phyloP scores from a whole-genome alignment of 1,284 basidiomycete species.

The Marasmius fiardii region DNA sequence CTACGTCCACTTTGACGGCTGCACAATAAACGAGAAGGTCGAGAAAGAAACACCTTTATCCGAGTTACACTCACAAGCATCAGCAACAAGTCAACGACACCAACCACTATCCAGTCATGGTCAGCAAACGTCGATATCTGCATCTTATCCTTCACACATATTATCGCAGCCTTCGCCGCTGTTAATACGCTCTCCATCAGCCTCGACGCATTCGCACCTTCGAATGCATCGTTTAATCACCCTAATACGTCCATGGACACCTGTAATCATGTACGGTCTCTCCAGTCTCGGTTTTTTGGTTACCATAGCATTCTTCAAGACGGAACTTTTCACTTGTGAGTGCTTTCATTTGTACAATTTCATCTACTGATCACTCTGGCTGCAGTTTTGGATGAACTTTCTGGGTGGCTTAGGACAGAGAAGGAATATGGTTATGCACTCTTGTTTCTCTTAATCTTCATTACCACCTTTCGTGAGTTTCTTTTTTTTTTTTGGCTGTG shows the following conservation, averaged over 20 bases:
- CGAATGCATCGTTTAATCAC: constrained; percentile 51
- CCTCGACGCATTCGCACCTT: constrained; percentile 39
- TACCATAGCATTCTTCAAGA: constrained; percentile 72
- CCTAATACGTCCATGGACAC: constrained; percentile 65
- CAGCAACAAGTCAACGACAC: not conserved
- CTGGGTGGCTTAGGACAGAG: constrained; percentile 68
- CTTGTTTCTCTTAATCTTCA: constrained; percentile 74
- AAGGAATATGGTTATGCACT: constrained; percentile 65
- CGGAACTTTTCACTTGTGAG: constrained; percentile 69
- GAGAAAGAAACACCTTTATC: constrained; percentile 9
- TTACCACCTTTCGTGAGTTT: constrained; percentile 79
- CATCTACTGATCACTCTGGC: not conserved
- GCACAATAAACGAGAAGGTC: constrained; percentile 29
- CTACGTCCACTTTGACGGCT: constrained; percentile 28
- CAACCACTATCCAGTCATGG: not conserved
- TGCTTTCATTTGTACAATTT: constrained; percentile 11
- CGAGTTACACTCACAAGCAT: constrained; percentile 12
- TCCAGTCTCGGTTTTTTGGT: constrained; percentile 68
- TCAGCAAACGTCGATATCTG: constrained; percentile 7
- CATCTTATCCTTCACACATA: constrained; percentile 15
- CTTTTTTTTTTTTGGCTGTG: not conserved
- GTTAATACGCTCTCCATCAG: constrained; percentile 16
- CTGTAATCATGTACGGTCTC: constrained; percentile 64
- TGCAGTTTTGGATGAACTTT: constrained; percentile 67
- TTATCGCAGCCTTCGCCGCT: constrained; percentile 20